A percentile compares a stretch with the other conserved stretches of the same genome.
phyloP scores from a whole-genome alignment of 257 asterid genomes.

The Solanum neorickii region DNA sequence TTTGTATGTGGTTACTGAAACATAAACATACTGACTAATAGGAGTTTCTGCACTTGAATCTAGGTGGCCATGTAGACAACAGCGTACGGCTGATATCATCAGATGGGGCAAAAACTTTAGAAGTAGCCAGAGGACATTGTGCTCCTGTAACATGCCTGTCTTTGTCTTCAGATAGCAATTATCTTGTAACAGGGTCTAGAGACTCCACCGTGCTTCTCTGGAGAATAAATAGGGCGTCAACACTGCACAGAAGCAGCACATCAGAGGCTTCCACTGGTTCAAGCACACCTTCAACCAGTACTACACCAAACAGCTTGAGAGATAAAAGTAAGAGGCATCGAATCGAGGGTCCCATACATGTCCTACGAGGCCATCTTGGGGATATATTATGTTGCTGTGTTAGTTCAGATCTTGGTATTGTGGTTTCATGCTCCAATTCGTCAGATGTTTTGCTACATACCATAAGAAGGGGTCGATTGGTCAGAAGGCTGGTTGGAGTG shows the following conservation, averaged over 20 bases:
- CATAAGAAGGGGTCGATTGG: slow-evolving; percentile 67
- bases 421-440: slow-evolving; percentile 74
- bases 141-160: slow-evolving; percentile 91
- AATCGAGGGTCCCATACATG: slow-evolving; percentile 89
- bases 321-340: slow-evolving; percentile 43
- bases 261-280: slow-evolving; percentile 48
- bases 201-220: slow-evolving; percentile 83
- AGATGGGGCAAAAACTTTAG: slow-evolving; percentile 92
- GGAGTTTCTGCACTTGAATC: slow-evolving; percentile 4
- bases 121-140: slow-evolving; percentile 90
- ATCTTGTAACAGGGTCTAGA: slow-evolving; percentile 88
- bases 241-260: slow-evolving; percentile 32
- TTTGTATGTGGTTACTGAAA: neutral
- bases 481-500: slow-evolving; percentile 65
- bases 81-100: slow-evolving; percentile 79
- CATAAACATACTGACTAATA: neutral
- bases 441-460: slow-evolving; percentile 85
- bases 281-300: slow-evolving; percentile 41
- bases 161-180: slow-evolving; percentile 70
- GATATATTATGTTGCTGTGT: slow-evolving; percentile 78
- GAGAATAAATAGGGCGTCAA: slow-evolving; percentile 60
- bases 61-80: slow-evolving; percentile 95
- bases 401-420: slow-evolving; percentile 90
- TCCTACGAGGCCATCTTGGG: slow-evolving; percentile 82
- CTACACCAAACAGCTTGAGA: slow-evolving; percentile 25